Evolutionary conservation across 768 basidiomycete species (phyloP).

Genomic region (Exidia glandulosa): DNA sequence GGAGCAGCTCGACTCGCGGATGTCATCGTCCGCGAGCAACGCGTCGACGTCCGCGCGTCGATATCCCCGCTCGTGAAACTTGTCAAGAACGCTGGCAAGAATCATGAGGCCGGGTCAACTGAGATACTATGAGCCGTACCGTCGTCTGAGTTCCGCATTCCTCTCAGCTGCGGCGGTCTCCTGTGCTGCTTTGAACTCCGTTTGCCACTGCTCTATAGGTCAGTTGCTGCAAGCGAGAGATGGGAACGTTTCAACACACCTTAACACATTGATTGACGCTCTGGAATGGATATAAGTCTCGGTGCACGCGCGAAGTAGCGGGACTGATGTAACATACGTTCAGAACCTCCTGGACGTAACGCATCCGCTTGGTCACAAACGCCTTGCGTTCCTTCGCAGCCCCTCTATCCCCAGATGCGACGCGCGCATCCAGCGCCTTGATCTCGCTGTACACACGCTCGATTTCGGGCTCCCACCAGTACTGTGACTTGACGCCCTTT

Average conservation of each 20-base stretch:
- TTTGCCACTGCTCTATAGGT: background rate
- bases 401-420: background rate
- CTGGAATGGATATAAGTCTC: no score
- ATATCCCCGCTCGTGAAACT: background rate
- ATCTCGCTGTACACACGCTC: background rate
- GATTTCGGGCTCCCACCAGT: background rate
- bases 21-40: background rate
- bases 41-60: background rate
- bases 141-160: background rate
- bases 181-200: background rate
- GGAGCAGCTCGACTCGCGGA: no score
- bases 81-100: background rate
- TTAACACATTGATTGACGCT: no score
- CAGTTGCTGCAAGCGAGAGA: background rate
- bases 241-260: background rate
- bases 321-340: background rate
- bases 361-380: background rate
- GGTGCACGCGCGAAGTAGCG: no score
- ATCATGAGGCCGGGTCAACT: no score
- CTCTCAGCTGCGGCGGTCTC: background rate
- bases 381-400: background rate
- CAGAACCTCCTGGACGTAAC: background rate
- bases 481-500: background rate
- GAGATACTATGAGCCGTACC: background rate
- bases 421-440: background rate